phyloP scores from a whole-genome alignment of 805 yeast genomes.

The Suhomyces prunicola region DNA sequence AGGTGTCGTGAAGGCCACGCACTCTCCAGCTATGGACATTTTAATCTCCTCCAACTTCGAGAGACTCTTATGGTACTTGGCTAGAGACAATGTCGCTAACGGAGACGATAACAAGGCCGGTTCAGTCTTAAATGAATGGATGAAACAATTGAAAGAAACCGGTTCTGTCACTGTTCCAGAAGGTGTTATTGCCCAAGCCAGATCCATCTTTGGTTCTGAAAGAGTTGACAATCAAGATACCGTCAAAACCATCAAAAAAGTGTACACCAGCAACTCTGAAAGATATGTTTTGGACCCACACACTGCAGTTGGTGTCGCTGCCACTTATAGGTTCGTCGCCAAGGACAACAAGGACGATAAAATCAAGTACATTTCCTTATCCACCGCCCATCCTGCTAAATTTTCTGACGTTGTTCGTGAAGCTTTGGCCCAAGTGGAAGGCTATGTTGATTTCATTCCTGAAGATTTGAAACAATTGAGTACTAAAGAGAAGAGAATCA shows the following conservation, averaged over 20 bases:
- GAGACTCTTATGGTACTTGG: constrained; percentile 91
- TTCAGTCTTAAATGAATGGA: constrained; percentile 65
- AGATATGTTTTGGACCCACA: constrained; percentile 93
- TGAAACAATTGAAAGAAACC: constrained; percentile 67
- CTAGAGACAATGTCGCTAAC: constrained; percentile 62
- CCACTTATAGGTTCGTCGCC: constrained; percentile 61
- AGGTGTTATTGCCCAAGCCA: constrained; percentile 63
- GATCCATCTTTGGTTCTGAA: constrained; percentile 68
- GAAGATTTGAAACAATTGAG: constrained; percentile 75
- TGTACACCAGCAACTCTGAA: constrained; percentile 57
- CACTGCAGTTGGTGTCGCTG: constrained; percentile 89
- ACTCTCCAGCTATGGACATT: constrained; percentile 99
- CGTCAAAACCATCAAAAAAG: constrained; percentile 67
- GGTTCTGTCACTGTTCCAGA: constrained; percentile 76
- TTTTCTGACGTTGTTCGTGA: constrained; percentile 92
- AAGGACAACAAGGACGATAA: constrained; percentile 39
- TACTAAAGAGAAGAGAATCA: constrained; percentile 69
- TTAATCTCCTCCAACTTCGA: constrained; percentile 93
- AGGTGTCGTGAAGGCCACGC: constrained; percentile 69
- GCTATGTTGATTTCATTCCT: constrained; percentile 87
- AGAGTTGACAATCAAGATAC: constrained; percentile 80
- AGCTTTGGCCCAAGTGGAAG: constrained; percentile 63
- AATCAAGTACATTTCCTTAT: constrained; percentile 65
- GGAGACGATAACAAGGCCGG: constrained; percentile 68
- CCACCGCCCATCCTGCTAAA: constrained; percentile 99